These are phyloP conservation scores for Eucommia ulmoides DNA, from an alignment of 257 asterid genomes.

Conservation along the genomic window DNA sequence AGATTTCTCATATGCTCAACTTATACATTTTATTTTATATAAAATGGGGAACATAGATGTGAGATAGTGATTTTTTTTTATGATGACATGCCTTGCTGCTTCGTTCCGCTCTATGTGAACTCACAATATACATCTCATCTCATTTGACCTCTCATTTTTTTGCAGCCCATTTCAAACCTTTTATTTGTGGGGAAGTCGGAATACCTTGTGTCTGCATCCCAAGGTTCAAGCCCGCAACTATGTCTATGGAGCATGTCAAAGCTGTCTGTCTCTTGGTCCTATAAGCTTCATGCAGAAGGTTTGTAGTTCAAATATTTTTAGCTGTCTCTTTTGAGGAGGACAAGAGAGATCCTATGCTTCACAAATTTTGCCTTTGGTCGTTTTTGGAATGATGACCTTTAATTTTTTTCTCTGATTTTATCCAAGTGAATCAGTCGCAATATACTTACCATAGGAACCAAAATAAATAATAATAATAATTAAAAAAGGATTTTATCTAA, in stretches of 20 bases:
- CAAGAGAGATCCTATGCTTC: not conserved
- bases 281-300: conserved; percentile 76
- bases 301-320: conserved; percentile 7
- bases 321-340: not conserved
- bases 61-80: too few relatives aligned
- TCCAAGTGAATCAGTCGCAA: not conserved
- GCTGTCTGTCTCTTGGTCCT: conserved; percentile 56
- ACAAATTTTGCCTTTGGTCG: not conserved
- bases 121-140: conserved; percentile 4
- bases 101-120: not conserved
- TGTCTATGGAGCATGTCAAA: conserved; percentile 69
- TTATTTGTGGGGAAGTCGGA: conserved; percentile 73
- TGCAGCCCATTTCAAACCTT: conserved; percentile 55
- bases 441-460: not conserved
- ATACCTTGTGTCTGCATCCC: conserved; percentile 69
- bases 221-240: conserved; percentile 53
- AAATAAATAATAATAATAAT: too few relatives aligned
- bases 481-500: too few relatives aligned
- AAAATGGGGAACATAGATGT: too few relatives aligned
- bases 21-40: too few relatives aligned
- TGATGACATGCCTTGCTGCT: not conserved
- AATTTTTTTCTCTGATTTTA: too few relatives aligned
- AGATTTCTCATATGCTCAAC: too few relatives aligned
- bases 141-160: conserved; percentile 2
- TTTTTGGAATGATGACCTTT: too few relatives aligned